phyloP scores from a whole-genome alignment of 306 rosid species.

The Vicia villosa region DNA sequence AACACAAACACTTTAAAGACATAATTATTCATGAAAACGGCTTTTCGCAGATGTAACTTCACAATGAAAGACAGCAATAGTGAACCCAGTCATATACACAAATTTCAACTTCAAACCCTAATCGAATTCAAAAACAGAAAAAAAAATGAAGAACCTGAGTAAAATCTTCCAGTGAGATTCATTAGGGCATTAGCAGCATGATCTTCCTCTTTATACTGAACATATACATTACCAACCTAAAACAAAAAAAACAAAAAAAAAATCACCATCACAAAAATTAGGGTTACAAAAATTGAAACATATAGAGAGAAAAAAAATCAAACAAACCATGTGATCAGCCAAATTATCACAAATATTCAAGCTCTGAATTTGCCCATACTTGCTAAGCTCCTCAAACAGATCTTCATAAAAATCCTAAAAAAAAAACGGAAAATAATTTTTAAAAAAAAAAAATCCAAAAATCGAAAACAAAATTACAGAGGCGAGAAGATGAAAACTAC shows the following conservation, averaged over 20 bases:
- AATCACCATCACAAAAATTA: background rate
- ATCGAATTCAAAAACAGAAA: background rate
- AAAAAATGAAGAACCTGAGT: slow-evolving; percentile 61
- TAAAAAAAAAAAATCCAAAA: background rate
- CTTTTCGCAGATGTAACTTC: background rate
- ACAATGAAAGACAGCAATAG: background rate
- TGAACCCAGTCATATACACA: background rate
- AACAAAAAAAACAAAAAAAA: background rate
- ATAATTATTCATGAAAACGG: background rate
- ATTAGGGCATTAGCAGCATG: slow-evolving; percentile 93
- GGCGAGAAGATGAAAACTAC: background rate
- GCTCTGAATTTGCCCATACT: slow-evolving; percentile 91
- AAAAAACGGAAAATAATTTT: background rate
- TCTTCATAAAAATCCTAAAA: slow-evolving; percentile 89
- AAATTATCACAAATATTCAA: slow-evolving; percentile 93
- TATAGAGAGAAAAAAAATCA: too few species aligned
- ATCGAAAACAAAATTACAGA: too few species aligned
- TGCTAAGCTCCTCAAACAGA: slow-evolving; percentile 93
- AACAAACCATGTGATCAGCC: slow-evolving; percentile 93
- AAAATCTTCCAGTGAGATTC: slow-evolving; percentile 88
- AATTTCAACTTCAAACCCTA: background rate
- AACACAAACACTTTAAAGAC: background rate
- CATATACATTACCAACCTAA: slow-evolving; percentile 95
- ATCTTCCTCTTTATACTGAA: slow-evolving; percentile 86
- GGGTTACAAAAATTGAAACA: background rate